These are phyloP conservation scores for Echium plantagineum DNA, from an alignment of 257 asterid species.

Conservation along the genomic window DNA sequence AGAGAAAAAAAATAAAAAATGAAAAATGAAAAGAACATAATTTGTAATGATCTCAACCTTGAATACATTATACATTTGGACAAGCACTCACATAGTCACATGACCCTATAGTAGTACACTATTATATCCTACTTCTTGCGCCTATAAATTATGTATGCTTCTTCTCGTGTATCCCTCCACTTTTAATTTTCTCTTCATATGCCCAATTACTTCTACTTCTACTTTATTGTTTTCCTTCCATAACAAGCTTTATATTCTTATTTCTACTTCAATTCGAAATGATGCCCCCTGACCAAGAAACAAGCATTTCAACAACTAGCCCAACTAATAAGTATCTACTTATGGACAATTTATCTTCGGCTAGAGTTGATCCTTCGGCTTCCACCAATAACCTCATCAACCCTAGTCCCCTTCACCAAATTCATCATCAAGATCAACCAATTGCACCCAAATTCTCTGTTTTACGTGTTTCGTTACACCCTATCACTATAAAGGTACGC, in stretches of 20 bases:
- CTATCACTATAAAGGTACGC: slow-evolving; percentile 52
- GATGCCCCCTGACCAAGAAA: slow-evolving; percentile 72
- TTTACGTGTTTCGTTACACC: slow-evolving; percentile 38
- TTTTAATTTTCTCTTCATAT: slow-evolving; percentile 32
- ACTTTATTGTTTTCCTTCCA: slow-evolving; percentile 1
- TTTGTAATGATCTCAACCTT: not conserved
- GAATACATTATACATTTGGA: not conserved
- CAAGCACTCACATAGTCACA: slow-evolving; percentile 4
- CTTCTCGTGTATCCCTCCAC: slow-evolving; percentile 42
- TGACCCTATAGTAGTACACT: slow-evolving; percentile 1
- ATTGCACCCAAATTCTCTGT: slow-evolving; percentile 23
- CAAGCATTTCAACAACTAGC: slow-evolving; percentile 15
- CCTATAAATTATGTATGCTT: slow-evolving; percentile 9
- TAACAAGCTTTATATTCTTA: not conserved
- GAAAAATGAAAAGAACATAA: not conserved
- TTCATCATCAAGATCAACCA: slow-evolving; percentile 10
- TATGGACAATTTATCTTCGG: slow-evolving; percentile 14
- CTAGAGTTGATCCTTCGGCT: slow-evolving; percentile 33
- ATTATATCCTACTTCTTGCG: slow-evolving; percentile 1
- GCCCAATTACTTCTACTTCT: slow-evolving; percentile 9
- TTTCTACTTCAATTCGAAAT: slow-evolving; percentile 16
- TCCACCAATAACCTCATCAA: slow-evolving; percentile 33
- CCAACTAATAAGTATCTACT: slow-evolving; percentile 13
- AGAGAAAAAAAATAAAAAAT: not conserved
- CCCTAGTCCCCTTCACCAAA: slow-evolving; percentile 27